phyloP scores from a whole-genome alignment of 306 rosid genomes.

The Luffa aegyptiaca region DNA sequence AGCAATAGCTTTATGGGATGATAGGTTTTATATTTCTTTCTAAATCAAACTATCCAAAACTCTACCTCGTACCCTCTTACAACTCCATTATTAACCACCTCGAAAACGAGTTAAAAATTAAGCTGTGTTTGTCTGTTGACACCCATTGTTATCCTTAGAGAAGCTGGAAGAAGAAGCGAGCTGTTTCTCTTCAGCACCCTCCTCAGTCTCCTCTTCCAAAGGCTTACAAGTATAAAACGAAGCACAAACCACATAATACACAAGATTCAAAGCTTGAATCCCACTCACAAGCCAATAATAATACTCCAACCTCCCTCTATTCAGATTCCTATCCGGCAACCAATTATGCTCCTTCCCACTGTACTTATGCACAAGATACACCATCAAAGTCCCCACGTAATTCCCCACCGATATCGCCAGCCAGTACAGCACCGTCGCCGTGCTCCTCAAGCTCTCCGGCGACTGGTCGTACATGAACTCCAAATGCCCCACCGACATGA shows the following conservation, averaged over 20 bases:
- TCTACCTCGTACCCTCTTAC: too few relatives aligned
- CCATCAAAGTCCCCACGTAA: constrained; percentile 47
- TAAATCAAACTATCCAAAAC: too few relatives aligned
- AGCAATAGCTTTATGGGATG: too few relatives aligned
- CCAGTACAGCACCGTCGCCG: constrained; percentile 55
- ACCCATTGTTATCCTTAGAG: not conserved
- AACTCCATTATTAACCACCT: too few relatives aligned
- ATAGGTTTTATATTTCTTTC: too few relatives aligned
- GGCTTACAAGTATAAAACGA: constrained; percentile 48
- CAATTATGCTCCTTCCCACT: constrained; percentile 39
- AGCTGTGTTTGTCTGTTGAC: not conserved
- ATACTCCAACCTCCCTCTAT: constrained; percentile 53
- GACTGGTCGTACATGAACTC: constrained; percentile 76
- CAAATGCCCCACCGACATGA: constrained; percentile 65
- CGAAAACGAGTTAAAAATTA: not conserved
- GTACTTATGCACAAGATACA: constrained; percentile 38
- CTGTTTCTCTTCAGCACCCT: constrained; percentile 16
- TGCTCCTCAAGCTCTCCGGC: constrained; percentile 74
- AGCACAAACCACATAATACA: constrained; percentile 46
- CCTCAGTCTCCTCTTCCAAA: constrained; percentile 34
- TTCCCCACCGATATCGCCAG: constrained; percentile 41
- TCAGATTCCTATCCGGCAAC: constrained; percentile 70
- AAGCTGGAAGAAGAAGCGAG: not conserved
- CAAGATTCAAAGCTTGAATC: constrained; percentile 44
- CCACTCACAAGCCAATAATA: constrained; percentile 57